Base-by-base conservation (phyloP, 345 rosid genomes). In the Barbarea vulgaris region DNA sequence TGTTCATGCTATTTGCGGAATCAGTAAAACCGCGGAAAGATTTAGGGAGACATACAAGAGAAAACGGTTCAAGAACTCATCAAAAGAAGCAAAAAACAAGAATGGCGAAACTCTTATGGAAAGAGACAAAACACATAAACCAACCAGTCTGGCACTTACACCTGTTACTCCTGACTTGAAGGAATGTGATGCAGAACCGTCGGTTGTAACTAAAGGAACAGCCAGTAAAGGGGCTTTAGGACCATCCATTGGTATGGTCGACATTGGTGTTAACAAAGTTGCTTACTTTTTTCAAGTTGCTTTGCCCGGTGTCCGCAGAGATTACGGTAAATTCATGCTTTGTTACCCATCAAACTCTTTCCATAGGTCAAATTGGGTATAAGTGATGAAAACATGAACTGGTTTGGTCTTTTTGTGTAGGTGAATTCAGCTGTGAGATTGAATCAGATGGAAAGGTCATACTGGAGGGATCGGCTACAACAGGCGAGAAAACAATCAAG, bases 231-330 rank as follows among this genome's bases (percentile, higher is more conserved):
- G 80, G 13, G 48, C 39, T 37, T 46, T 66, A n/a, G 86, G 92
- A 52, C 83, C 87, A 57, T 72, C 81, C 31, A 52, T 85, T 66
- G 92, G 96, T 46, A 77, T 74, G 31, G 73, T 85, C n/a, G 93
- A 89, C 81, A 80, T 87, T 19, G 93, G 96, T 30, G 61, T 82
- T 33, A 81, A 82, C 64, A 81, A 84, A 62, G 66, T 47, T 30
- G 90, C 96, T 5, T 87, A 84, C 75, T 79, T 85, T 62, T 89
- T 87, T 61, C 83, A 74, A 31, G 87, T 85, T 75, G 81, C 89
- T 52, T 67, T 87, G 72, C 89, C 92, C 2, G 91, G 93, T 73
- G 79, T 88, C 64, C 70, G 81, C 59, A 86, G 66, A 62, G 84
- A 81, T 60, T 80, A 70, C 31, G 65, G 86, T 82, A 84, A 60